A percentile compares a stretch with the other conserved stretches of the same genome.
These are phyloP conservation scores for Boletus smithii DNA, from an alignment of 1,284 basidiomycete species.

Conservation along the genomic window DNA sequence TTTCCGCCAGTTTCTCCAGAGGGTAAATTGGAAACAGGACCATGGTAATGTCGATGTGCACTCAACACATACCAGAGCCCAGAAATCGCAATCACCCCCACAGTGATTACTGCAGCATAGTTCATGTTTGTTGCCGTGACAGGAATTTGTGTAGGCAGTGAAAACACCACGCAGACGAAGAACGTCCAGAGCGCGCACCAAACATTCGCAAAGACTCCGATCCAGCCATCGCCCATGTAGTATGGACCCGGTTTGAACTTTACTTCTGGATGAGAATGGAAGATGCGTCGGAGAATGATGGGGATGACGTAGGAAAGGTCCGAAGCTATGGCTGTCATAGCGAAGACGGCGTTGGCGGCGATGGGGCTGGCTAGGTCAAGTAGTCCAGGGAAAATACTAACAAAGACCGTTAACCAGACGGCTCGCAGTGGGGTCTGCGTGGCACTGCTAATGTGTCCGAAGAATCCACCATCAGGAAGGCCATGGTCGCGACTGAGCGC, in stretches of 20 bases:
- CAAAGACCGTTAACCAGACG: slow-evolving; percentile 74
- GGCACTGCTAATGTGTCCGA: slow-evolving; percentile 62
- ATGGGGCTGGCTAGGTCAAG: slow-evolving; percentile 76
- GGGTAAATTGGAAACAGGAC: too few relatives aligned
- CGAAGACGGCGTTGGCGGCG: slow-evolving; percentile 84
- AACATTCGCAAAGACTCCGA: slow-evolving; percentile 64
- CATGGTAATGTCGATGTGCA: slow-evolving; percentile 31
- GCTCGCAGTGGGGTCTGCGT: slow-evolving; percentile 81
- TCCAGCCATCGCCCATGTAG: slow-evolving; percentile 71
- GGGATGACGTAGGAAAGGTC: slow-evolving; percentile 76
- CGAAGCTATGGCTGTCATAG: slow-evolving; percentile 70
- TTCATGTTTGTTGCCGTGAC: slow-evolving; percentile 76
- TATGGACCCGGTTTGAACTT: slow-evolving; percentile 87
- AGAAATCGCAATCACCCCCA: slow-evolving; percentile 29
- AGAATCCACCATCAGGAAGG: slow-evolving; percentile 79
- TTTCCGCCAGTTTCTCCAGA: not conserved
- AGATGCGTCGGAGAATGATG: slow-evolving; percentile 69
- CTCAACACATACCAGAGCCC: slow-evolving; percentile 23
- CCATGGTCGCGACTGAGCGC: slow-evolving; percentile 87
- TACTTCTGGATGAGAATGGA: slow-evolving; percentile 79
- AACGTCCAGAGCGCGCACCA: slow-evolving; percentile 69
- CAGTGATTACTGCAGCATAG: slow-evolving; percentile 53
- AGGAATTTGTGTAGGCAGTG: slow-evolving; percentile 68
- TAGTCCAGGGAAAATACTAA: slow-evolving; percentile 69
- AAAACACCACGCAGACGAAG: slow-evolving; percentile 70